Evolutionary conservation across 768 basidiomycete genomes (phyloP), one percentile per base, ranked within the genome.

Genomic region (Termitomyces bulborhizus): DNA sequence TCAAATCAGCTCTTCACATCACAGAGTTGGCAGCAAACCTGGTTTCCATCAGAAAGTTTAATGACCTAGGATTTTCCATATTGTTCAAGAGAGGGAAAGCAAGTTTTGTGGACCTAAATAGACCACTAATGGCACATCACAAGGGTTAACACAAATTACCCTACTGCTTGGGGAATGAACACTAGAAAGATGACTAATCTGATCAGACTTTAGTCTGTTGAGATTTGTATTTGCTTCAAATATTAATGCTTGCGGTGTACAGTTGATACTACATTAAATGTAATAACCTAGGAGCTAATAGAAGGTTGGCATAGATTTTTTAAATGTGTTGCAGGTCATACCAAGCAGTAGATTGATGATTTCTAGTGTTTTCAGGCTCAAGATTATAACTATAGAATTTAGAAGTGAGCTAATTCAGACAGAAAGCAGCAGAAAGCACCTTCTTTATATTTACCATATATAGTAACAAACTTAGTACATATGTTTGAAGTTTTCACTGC

Each of bases 391-490:
- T 90, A 60, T 7, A 52, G 4, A 6, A 5, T 40, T 24, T 36
- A 29, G 49, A 27, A 41, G 50, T n/a, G 54, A 56, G 44, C 29
- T 18, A 55, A 8, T 21, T 11, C 7, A 31, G 9, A 5, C 7
- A 27, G 16, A 26, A 26, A 13, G 39, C 13, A 16, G 7, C 34
- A 21, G 11, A 32, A 39, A 45, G 39, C 53, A 15, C 88, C 82
- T 77, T 90, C 87, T 64, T 76, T 84, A 42, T 80, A 76, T 9
- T 85, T 86, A n/a, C 74, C 64, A 53, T 77, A 81, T 2, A 70
- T 71, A 0, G 88, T 89, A 24, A 84, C 68, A 7, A 90, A 70
- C 63, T 86, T 89, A 18, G 88, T 88, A 77, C 88, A 90, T 81
- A 86, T 71, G 77, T 71, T 60, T 15, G 65, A 55, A 37, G 58